Evolutionary conservation across 495 filamentous ascomycete genomes (phyloP), one percentile per base, ranked within the genome.

Genomic region (Lepidopterella palustris): DNA sequence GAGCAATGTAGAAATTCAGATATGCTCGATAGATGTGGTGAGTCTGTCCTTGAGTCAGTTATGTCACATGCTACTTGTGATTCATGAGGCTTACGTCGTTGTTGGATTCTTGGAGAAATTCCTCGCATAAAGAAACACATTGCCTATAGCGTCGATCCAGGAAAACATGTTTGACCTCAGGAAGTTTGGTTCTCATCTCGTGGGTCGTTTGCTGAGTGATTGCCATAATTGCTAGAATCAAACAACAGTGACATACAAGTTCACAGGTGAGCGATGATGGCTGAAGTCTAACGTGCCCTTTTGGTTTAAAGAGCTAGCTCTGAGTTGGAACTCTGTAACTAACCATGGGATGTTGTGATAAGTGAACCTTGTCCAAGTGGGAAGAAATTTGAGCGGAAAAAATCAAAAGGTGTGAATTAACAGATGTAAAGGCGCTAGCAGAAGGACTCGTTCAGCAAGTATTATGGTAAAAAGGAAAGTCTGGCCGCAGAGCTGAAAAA

Each of bases 1-100:
- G 45, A 9, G 67, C 67, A 4, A 58, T n/a, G 45, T 67, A 70
- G 53, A 70, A 70, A 52, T 65, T 56, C 9, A 67, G 56, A 48
- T 59, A 70, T 18, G 67, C 54, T 21, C 29, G 11, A 53, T 64
- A 59, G 15, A 65, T 28, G 4, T 61, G n/a, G n/a, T n/a, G 64
- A 67, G 47, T n/a, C 61, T 61, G 35, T 3, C 35, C 18, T 42
- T 3, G 35, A 55, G 53, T 13, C 25, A 31, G 45, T 27, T 39
- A 26, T 26, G 23, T 54, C 21, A 42, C 26, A 4, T 52, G 42
- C 13, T 50, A 52, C n/a, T n/a, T 49, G 28, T 13, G n/a, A n/a
- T n/a, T n/a, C n/a, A n/a, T n/a, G 15, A 13, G 13, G 57, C 66
- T 26, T 52, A 65, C 63, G 47, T 62, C 32, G 20, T 35, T 27